Percentiles rank a stretch among this genome's conserved stretches.
Evolutionary conservation across 2,329 filamentous ascomycete genomes (phyloP).

Genomic region (Neocatenulostroma microsporum): DNA sequence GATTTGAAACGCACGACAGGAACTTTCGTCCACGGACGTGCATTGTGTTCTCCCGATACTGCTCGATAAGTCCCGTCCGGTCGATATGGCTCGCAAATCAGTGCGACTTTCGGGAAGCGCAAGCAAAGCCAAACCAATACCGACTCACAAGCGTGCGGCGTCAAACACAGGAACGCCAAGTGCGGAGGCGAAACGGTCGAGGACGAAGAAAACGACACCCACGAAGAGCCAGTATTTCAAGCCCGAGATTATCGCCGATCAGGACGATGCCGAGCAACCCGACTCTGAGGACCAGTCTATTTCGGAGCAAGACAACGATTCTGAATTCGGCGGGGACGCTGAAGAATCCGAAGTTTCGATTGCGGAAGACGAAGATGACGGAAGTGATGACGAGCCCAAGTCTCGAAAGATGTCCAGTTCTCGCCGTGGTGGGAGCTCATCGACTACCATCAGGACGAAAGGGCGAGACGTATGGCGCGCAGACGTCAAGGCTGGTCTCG

Average conservation of each 20-base stretch:
- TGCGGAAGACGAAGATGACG: conserved; percentile 25
- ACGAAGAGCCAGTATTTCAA: conserved; percentile 47
- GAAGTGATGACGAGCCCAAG: conserved; percentile 31
- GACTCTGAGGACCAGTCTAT: conserved; percentile 9
- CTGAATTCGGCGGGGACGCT: conserved; percentile 29
- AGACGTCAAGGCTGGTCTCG: conserved; percentile 48
- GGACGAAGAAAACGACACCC: conserved; percentile 28
- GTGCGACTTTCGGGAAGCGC: conserved; percentile 15
- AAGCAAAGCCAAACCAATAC: conserved; percentile 1
- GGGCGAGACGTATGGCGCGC: conserved; percentile 46
- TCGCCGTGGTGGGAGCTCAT: too few relatives aligned
- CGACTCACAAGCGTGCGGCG: conserved; percentile 21
- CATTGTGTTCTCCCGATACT: too few relatives aligned
- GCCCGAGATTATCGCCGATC: conserved; percentile 20
- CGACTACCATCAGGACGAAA: conserved; percentile 9
- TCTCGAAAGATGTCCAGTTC: too few relatives aligned
- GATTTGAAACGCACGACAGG: too few relatives aligned
- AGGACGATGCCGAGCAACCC: conserved; percentile 24
- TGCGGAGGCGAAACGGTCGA: conserved; percentile 17
- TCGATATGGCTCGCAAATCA: conserved; percentile 23
- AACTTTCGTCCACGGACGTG: too few relatives aligned
- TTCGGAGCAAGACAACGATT: conserved; percentile 17
- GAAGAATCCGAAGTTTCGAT: conserved; percentile 24
- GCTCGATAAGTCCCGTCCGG: too few relatives aligned
- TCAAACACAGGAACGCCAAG: conserved; percentile 12